Evolutionary conservation across 2,329 filamentous ascomycete genomes (phyloP), one percentile per base, ranked within the genome.

Genomic region (Fusarium pseudocircinatum): DNA sequence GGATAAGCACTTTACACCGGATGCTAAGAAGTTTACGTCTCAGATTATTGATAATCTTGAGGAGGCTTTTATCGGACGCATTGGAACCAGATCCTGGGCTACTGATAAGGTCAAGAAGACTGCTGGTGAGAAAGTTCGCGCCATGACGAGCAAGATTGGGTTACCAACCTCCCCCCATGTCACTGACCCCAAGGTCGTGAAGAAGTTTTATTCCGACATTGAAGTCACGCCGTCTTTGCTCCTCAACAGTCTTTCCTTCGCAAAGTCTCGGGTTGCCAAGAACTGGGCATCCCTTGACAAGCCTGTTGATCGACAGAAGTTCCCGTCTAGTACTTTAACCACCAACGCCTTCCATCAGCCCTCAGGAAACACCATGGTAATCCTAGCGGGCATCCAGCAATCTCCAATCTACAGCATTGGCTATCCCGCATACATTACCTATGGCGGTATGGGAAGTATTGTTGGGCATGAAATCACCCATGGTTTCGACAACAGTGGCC

Each of bases 21-120:
- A 89, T 30, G 90, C 91, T 1, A 92, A 93, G 79, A 82, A 88
- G 10, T 88, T 93, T 40, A 91, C 91, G 24, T 89, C 93, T 69
- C 87, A 90, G 63, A 91, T 94, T 70, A 87, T 93, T 26, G 87
- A 87, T 11, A 90, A 93, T 72, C 92, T 94, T 78, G 92, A 93
- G 80, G 84, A 87, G 18, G 87, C 89, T 40, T 94, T 94, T 75
- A 86, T 88, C 13, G 77, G 88, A 63, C 91, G 88, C 68, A 82
- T 93, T 54, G 84, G 87, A 32, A 81, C 82, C 11, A 88, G 89
- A 3, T 81, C 85, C 26, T 93, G 91, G 91, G 92, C 93, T 88
- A 89, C 90, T 54, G 82, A 88, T 6, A 85, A 87, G 56, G 89
- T 91, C 30, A 87, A 87, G 49, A 83, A 87, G 53, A 82, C 89